Evolutionary conservation across 768 basidiomycete genomes (phyloP).

Genomic region (Peribolospora baueri): DNA sequence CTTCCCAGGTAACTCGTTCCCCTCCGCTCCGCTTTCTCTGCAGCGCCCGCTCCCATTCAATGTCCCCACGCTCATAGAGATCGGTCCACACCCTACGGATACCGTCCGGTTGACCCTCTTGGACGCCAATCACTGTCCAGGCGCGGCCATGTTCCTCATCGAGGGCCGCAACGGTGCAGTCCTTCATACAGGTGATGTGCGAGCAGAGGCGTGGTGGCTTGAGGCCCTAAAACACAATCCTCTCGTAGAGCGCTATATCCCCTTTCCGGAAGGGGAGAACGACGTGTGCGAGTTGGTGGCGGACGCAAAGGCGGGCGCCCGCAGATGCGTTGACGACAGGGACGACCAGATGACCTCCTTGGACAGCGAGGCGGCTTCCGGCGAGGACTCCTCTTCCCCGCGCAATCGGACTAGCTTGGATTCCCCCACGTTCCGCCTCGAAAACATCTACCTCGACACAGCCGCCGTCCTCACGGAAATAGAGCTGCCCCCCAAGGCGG

Average conservation of each 20-base stretch:
- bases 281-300: background rate
- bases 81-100: constrained; percentile 28
- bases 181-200: constrained; percentile 80
- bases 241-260: constrained; percentile 44
- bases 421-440: background rate
- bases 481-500: constrained; percentile 38
- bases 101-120: constrained; percentile 49
- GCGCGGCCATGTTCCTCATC: constrained; percentile 54
- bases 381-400: no score
- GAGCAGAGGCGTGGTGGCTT: constrained; percentile 63
- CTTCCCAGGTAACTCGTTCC: background rate
- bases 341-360: background rate
- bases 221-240: constrained; percentile 43
- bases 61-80: constrained; percentile 35
- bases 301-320: background rate
- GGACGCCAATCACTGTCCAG: constrained; percentile 88
- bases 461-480: constrained; percentile 33
- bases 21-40: background rate
- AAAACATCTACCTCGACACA: constrained; percentile 54
- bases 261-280: constrained; percentile 10
- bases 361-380: no score
- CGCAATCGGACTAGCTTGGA: background rate
- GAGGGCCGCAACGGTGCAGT: constrained; percentile 29
- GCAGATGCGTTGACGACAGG: background rate
- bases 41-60: constrained; percentile 39